A percentile compares a stretch with the other conserved stretches of the same genome.
Conservation (phyloP, 768 basidiomycete genomes). For the Lentinula sp. region DNA sequence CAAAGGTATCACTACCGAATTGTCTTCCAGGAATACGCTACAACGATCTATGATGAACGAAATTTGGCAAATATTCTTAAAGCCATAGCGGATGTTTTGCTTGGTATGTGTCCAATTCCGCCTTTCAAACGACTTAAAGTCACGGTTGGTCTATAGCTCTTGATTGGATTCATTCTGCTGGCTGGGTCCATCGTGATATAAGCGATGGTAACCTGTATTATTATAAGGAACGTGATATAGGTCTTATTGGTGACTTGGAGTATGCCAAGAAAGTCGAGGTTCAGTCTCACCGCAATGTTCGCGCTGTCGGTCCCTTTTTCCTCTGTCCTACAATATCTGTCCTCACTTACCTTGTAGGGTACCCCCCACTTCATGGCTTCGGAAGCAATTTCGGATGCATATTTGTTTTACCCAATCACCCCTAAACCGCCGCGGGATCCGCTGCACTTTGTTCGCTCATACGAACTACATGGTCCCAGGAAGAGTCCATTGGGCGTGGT, state of each 20-base stretch:
- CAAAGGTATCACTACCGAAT: too few relatives aligned
- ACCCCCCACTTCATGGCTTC: neutral
- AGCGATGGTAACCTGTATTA: too few relatives aligned
- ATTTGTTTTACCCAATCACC: neutral
- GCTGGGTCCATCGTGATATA: too few relatives aligned
- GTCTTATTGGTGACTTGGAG: neutral
- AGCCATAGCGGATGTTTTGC: neutral
- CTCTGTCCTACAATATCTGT: neutral
- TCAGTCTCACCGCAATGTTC: neutral
- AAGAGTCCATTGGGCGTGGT: neutral
- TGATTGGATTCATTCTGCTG: neutral
- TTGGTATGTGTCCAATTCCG: neutral
- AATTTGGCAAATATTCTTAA: too few relatives aligned
- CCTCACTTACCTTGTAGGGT: neutral
- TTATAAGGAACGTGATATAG: too few relatives aligned
- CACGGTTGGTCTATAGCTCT: neutral
- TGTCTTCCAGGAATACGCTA: too few relatives aligned
- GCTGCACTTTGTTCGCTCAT: too few relatives aligned
- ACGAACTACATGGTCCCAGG: too few relatives aligned
- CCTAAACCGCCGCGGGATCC: too few relatives aligned
- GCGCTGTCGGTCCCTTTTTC: neutral
- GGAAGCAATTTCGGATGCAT: neutral
- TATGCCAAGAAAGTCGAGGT: neutral
- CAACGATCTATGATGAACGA: too few relatives aligned
- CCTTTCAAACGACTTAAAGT: neutral